Evolutionary conservation across 768 basidiomycete species (phyloP).

Genomic region (Leucosporidium creatinivorum): DNA sequence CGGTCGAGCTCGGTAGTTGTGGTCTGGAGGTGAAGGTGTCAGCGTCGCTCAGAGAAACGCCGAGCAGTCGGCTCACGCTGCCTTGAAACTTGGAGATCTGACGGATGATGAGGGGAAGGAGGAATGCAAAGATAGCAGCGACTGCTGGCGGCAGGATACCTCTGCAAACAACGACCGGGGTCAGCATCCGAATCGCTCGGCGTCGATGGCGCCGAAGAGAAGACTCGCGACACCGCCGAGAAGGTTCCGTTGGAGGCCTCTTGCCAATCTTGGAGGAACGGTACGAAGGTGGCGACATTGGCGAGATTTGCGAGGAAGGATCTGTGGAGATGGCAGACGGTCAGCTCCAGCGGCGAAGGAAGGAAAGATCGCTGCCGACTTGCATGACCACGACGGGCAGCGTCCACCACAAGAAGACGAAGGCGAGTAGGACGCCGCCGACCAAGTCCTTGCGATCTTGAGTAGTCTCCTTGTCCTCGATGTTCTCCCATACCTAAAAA

Average conservation of each 20-base stretch:
- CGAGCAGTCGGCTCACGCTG: slow-evolving; percentile 21
- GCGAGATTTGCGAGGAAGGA: slow-evolving; percentile 81
- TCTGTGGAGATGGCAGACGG: background rate
- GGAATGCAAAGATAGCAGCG: slow-evolving; percentile 65
- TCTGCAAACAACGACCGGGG: background rate
- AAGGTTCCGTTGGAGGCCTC: slow-evolving; percentile 58
- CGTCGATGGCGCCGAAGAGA: slow-evolving; percentile 44
- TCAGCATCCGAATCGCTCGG: slow-evolving; percentile 43
- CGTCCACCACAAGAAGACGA: slow-evolving; percentile 88
- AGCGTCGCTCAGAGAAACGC: background rate
- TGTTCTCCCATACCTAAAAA: slow-evolving; percentile 48
- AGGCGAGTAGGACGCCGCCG: slow-evolving; percentile 66
- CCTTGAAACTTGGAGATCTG: slow-evolving; percentile 32
- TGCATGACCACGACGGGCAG: slow-evolving; percentile 71
- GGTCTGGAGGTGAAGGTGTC: background rate
- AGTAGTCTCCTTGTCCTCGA: slow-evolving; percentile 56
- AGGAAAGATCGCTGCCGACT: background rate
- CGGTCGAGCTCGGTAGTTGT: slow-evolving; percentile 53
- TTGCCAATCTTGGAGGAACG: slow-evolving; percentile 71
- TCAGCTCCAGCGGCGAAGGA: no score
- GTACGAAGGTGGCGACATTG: slow-evolving; percentile 50
- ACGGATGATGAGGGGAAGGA: slow-evolving; percentile 87
- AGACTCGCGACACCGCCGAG: slow-evolving; percentile 77
- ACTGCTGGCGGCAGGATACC: slow-evolving; percentile 79
- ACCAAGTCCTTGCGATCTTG: slow-evolving; percentile 42